Evolutionary conservation across 2,329 filamentous ascomycete species (phyloP), one percentile per base, ranked within the genome.

Genomic region (Fusarium fracticaudum): DNA sequence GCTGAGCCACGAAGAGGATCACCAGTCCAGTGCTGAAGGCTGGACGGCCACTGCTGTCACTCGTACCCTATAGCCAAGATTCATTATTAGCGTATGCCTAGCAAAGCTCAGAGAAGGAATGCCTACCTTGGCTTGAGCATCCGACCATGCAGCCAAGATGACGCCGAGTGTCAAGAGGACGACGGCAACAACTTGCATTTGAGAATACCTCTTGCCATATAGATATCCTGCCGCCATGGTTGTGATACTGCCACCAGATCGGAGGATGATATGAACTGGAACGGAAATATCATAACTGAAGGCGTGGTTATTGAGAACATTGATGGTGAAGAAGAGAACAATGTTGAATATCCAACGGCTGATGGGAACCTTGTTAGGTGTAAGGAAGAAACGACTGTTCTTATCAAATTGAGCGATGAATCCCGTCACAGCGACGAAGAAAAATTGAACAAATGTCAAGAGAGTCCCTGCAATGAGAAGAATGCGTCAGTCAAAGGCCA

Each of bases 281-380:
- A 99, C 94, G 12, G 95, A 98, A 64, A 99, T 98, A 77, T 95
- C 92, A 84, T 98, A 99, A 72, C 94, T 95, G 82, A 99, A 99
- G 12, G 96, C 96, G 86, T 96, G 96, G 79, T 99, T 99, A 84
- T 99, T 99, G 80, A 99, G 85, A 66, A 98, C 91, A 79, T 98
- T 99, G 84, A 99, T 96, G 71, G 90, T 89, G 81, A 97, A 96
- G 84, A 98, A 98, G 76, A 98, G 89, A 8, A 93, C 86, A 47
- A 98, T 98, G 80, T 97, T 98, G 79, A 96, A 87, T 57, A 94
- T 80, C 95, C 96, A 98, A 80, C 94, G 93, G 54, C 88, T 88
- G 62, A 98, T 86, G 0, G 96, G 96, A 8, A 98, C 94, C 59
- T 90, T 91, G 74, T 95, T 95, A 24, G 90, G 90, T 64, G 90